Conservation (phyloP, 2,329 filamentous ascomycete genomes). For the Ceratocystis ficicola region DNA sequence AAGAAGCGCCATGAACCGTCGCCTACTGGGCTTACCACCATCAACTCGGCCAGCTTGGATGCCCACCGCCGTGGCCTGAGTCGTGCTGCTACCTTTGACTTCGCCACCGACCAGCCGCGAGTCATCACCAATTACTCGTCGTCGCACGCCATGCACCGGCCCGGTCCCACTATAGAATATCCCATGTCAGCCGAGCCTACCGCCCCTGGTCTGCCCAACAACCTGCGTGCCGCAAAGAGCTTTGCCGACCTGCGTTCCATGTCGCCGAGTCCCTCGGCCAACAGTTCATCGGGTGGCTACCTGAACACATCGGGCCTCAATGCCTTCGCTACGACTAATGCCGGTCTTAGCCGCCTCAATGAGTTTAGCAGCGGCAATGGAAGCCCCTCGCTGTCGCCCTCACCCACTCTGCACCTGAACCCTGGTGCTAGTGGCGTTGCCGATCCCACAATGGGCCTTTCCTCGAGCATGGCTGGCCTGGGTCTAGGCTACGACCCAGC, state of each 20-base stretch:
- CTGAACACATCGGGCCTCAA: constrained; percentile 38
- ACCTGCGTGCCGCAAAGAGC: constrained; percentile 85
- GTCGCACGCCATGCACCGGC: constrained; percentile 64
- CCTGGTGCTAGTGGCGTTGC: constrained; percentile 25
- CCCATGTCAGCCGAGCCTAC: constrained; percentile 63
- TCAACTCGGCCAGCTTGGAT: constrained; percentile 55
- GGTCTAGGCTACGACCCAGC: constrained; percentile 14
- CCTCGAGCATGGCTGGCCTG: constrained; percentile 15
- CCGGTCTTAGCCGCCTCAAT: constrained; percentile 18
- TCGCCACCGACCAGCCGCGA: constrained; percentile 63
- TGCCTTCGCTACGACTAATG: constrained; percentile 26
- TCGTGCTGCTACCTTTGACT: constrained; percentile 93
- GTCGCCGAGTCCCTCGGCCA: constrained; percentile 77
- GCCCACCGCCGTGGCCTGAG: constrained; percentile 74
- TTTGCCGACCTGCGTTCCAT: constrained; percentile 92
- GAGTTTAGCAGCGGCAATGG: constrained; percentile 27
- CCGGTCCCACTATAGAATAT: constrained; percentile 74
- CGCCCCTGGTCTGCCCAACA: constrained; percentile 51
- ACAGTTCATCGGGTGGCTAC: constrained; percentile 69
- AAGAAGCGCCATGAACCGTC: constrained; percentile 48
- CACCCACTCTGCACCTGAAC: constrained; percentile 25
- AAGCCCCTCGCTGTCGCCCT: constrained; percentile 20
- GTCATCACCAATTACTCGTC: constrained; percentile 52
- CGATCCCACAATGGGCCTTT: constrained; percentile 20
- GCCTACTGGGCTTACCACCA: constrained; percentile 41